Evolutionary conservation across 2,329 filamentous ascomycete genomes (phyloP), one percentile per base, ranked within the genome.

Genomic region (Aspergillus awamori): DNA sequence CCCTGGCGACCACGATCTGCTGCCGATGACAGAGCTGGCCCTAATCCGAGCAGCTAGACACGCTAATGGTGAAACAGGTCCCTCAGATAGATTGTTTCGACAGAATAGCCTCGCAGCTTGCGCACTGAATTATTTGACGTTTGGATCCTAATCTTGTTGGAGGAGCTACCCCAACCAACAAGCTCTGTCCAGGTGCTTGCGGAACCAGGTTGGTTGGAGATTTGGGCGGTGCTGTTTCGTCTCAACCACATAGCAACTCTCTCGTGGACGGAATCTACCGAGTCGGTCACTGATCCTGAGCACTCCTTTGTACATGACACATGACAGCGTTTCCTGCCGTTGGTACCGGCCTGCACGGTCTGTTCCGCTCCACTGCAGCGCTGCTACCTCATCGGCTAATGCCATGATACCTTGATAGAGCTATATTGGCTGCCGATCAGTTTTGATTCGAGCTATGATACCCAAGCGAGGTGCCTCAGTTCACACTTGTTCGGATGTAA

Each of bases 1-100:
- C 47, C 47, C 26, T 33, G 13, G 26, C 39, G 39, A 30, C 13
- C 47, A 24, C 20, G 41, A 38, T 45, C 53, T 51, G 17, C 26
- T 24, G 17, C 43, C 43, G 43, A 48, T 57, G 43, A 24, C 41
- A 39, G 36, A 45, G 39, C n/a, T 6, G 17, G 30, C 45, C 43
- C 54, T 57, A 33, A 56, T 8, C 41, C 36, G 33, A 55, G 26
- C 26, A 24, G 28, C 47, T 20, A 28, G 47, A 28, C 47, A 8
- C 17, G 33, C 43, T 39, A 36, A 38, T 26, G 17, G 17, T 57
- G 54, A 57, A 57, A 57, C 54, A 51, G 20, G 30, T 26, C 26
- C n/a, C n/a, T 33, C 54, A 48, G 28, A 33, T 49, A 36, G 22
- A 57, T 48, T 36, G 47, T 49, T 48, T 22, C 36, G 41, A 57